Conservation (phyloP, 2,329 filamentous ascomycete genomes). For the Celoporthe dispersa region DNA sequence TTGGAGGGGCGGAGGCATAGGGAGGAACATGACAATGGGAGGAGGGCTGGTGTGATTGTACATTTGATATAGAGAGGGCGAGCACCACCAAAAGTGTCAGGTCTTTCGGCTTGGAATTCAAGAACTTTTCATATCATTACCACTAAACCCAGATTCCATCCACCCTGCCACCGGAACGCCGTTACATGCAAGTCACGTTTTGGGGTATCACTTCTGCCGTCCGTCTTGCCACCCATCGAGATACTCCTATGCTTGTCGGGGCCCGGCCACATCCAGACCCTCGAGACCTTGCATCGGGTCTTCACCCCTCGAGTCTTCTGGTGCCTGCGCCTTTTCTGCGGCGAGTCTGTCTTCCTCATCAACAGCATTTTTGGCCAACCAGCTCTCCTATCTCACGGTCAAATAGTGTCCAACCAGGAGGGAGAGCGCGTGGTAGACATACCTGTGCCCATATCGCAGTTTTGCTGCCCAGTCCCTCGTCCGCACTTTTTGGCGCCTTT, state of each 20-base stretch:
- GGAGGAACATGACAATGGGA: conserved; percentile 28
- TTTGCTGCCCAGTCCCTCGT: conserved; percentile 88
- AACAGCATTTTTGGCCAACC: conserved; percentile 85
- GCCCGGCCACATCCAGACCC: conserved; percentile 90
- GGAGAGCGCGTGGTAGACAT: conserved; percentile 38
- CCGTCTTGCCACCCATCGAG: conserved; percentile 43
- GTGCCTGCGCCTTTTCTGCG: conserved; percentile 54
- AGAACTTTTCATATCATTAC: conserved; percentile 29
- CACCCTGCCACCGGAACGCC: conserved; percentile 45
- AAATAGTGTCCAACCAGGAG: conserved; percentile 23
- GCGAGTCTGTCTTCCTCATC: conserved; percentile 76
- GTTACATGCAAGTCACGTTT: conserved; percentile 45
- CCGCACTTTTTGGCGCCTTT: conserved; percentile 86
- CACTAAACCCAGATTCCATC: conserved; percentile 24
- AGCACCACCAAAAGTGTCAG: conserved; percentile 20
- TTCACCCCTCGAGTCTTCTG: conserved; percentile 59
- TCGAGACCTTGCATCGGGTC: conserved; percentile 98
- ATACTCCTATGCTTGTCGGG: conserved; percentile 64
- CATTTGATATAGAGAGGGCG: conserved; percentile 27
- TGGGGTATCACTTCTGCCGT: conserved; percentile 26
- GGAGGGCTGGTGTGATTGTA: conserved; percentile 27
- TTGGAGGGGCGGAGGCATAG: conserved; percentile 21
- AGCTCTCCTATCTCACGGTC: conserved; percentile 72
- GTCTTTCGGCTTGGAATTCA: conserved; percentile 21
- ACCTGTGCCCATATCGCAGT: conserved; percentile 98